Evolutionary conservation across 1,139 yeast genomes (phyloP).

Genomic region (Taiozyma onychis): DNA sequence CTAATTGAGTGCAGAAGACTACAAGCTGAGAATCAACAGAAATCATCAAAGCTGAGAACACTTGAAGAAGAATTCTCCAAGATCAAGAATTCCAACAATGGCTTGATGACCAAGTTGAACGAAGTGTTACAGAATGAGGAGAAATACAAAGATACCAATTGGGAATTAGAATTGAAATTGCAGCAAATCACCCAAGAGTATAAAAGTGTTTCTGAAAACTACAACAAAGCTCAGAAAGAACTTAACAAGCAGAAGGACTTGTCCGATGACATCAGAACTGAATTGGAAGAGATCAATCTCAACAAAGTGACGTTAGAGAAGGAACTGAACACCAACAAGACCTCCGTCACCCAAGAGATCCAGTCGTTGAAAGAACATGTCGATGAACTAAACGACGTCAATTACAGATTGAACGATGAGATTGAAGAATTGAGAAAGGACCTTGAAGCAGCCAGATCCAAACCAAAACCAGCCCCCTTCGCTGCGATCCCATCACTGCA

Average conservation of each 20-base stretch:
- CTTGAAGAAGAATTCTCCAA: slow-evolving; percentile 40
- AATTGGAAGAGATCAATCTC: slow-evolving; percentile 44
- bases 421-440: slow-evolving; percentile 29
- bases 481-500: slow-evolving; percentile 18
- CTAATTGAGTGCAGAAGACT: slow-evolving; percentile 74
- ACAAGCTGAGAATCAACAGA: slow-evolving; percentile 60
- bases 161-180: slow-evolving; percentile 68
- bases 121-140: slow-evolving; percentile 36
- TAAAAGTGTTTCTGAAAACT: slow-evolving; percentile 25
- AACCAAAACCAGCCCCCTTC: slow-evolving; percentile 9
- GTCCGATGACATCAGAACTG: slow-evolving; percentile 33
- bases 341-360: slow-evolving; percentile 35
- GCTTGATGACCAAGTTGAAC: slow-evolving; percentile 29
- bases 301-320: slow-evolving; percentile 36
- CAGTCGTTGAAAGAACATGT: slow-evolving; percentile 44
- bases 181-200: slow-evolving; percentile 46
- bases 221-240: slow-evolving; percentile 32
- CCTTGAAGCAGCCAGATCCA: slow-evolving; percentile 12
- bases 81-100: slow-evolving; percentile 32
- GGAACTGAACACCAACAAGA: slow-evolving; percentile 33
- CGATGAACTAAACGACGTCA: slow-evolving; percentile 58
- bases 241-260: slow-evolving; percentile 22
- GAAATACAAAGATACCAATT: slow-evolving; percentile 60
- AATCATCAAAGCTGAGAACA: slow-evolving; percentile 23
- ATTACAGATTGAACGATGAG: slow-evolving; percentile 46